Percentiles rank a stretch among this genome's conserved stretches.
phyloP scores from a whole-genome alignment of 1,139 yeast genomes.

The Hyphopichia buzzinii region DNA sequence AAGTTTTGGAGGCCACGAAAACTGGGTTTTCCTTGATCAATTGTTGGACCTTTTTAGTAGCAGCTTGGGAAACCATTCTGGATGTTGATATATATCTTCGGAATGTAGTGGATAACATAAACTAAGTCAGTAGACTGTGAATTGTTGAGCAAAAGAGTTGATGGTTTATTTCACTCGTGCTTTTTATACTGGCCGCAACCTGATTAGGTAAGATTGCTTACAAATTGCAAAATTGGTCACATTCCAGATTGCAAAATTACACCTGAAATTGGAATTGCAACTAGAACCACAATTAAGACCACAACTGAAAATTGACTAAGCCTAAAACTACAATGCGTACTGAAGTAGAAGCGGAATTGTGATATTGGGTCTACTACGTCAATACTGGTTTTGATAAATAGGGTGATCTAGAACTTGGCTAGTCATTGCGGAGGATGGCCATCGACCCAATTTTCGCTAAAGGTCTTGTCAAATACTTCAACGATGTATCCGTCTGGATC shows the following conservation, averaged over 20 bases:
- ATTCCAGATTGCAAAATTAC: no score
- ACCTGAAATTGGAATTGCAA: no score
- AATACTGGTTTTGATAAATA: no score
- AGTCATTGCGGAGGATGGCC: conserved; percentile 1
- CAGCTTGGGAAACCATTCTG: conserved; percentile 46
- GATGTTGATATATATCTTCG: conserved; percentile 7
- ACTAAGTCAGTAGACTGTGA: no score
- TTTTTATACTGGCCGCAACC: neutral
- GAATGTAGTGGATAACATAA: neutral
- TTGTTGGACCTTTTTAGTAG: conserved; percentile 56
- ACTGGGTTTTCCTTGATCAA: conserved; percentile 67
- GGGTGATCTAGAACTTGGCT: neutral
- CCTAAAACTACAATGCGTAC: no score
- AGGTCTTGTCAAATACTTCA: conserved; percentile 52
- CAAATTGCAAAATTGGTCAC: neutral
- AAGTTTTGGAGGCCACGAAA: conserved; percentile 78
- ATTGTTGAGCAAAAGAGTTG: no score
- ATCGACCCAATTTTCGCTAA: conserved; percentile 10
- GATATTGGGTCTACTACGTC: no score
- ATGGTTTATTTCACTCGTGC: no score
- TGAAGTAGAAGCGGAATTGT: no score
- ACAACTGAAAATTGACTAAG: no score
- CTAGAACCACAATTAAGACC: no score
- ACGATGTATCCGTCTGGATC: conserved; percentile 95
- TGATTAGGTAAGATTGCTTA: neutral